Base-by-base conservation (phyloP, 1,284 basidiomycete genomes). In the Ustilago hordei region DNA sequence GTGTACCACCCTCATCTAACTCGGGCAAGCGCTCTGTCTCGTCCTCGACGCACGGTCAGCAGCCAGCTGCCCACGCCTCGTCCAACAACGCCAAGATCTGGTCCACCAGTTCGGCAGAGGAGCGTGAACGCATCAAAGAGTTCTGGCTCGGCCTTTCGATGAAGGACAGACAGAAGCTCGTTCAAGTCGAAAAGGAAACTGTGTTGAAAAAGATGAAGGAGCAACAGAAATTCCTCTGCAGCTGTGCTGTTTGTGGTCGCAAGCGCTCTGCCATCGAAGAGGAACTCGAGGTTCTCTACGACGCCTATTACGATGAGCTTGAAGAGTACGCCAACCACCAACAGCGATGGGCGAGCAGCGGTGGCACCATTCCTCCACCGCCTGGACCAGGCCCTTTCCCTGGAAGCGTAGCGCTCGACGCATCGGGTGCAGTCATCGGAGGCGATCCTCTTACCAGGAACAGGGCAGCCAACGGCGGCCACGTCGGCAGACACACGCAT, bases 301-400 rank as follows among this genome's bases (percentile, higher is more conserved):
- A 97, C 90, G 94, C 95, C 89, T 99, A 99, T 91, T 98, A 98
- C 90, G 94, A 97, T 87, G 95, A 98, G 90, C 92, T 99, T 88
- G 94, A 98, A 90, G 92, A 93, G 89, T 98, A 98, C 90, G 95
- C 95, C 87, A 93, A 94, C 88, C 93, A 95, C 88, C 94, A 98
- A 90, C 92, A 95, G 90, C 93, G 92, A 87, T 95, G 94, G 88
- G 92, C 93, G 82, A 91, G 91, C 80, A 93, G 92, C 81, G 92
- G 92, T 84, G 92, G 93, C 75, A 92, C 92, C 58, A 90, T 94
- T 81, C 91, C 94, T 77, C 94, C 95, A 56, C 95, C 95, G 32
- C 93, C 92, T 52, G 96, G 96, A 23, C 96, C 96, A 7, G 96
- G 96, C 23, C 97, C 97, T 1, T 99, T 99, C 88, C 96, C 97